phyloP scores from a whole-genome alignment of 495 filamentous ascomycete genomes.

The Evernia prunastri region DNA sequence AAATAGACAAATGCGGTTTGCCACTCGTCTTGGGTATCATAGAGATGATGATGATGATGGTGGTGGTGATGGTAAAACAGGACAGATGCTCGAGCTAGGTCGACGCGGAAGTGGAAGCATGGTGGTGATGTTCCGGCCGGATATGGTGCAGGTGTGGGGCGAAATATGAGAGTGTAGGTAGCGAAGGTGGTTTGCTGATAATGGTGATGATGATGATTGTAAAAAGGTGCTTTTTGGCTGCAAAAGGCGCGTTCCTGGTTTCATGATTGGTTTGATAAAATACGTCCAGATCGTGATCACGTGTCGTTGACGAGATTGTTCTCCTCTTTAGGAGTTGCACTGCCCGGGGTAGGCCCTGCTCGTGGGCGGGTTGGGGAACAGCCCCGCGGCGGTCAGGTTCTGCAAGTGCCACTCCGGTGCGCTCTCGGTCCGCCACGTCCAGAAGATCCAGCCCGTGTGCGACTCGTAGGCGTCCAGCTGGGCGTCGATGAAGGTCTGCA shows the following conservation, averaged over 20 bases:
- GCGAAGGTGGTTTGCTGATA: too few relatives aligned
- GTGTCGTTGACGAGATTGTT: neutral
- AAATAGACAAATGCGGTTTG: neutral
- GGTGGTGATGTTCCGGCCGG: neutral
- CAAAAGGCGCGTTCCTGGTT: neutral
- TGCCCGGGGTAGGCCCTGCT: conserved; percentile 44
- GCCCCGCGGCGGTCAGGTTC: conserved; percentile 49
- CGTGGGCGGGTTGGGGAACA: conserved; percentile 58
- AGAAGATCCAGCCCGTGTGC: conserved; percentile 68
- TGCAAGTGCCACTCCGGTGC: conserved; percentile 85
- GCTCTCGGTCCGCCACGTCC: conserved; percentile 81
- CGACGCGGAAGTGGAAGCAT: neutral
- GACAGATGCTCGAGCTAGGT: neutral
- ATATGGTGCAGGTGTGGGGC: neutral
- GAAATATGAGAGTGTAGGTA: neutral
- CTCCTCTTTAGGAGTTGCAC: conserved; percentile 30
- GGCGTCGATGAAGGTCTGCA: conserved; percentile 59
- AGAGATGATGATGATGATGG: neutral
- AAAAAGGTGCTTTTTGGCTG: neutral
- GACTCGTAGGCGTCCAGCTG: conserved; percentile 70
- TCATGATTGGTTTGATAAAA: too few relatives aligned
- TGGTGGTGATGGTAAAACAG: neutral
- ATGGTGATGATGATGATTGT: neutral
- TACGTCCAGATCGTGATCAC: neutral
- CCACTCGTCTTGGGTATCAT: conserved; percentile 7